Conservation (phyloP, 108 stramenopile genomes). For the Seminavis robusta region DNA sequence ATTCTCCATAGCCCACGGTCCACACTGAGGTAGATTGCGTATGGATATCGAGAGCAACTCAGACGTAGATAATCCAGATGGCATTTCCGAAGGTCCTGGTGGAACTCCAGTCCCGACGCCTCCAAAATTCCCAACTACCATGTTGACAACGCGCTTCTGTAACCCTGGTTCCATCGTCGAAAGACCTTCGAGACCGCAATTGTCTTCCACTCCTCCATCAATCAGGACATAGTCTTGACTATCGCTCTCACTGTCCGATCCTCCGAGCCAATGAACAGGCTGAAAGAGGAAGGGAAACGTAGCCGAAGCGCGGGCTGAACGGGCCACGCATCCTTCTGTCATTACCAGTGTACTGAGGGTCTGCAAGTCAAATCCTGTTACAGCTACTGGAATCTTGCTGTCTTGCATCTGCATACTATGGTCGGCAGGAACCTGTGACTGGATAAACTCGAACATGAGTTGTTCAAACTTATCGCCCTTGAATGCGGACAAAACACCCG, state of each 20-base stretch:
- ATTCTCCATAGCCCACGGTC: conserved; percentile 75
- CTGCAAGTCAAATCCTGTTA: conserved; percentile 67
- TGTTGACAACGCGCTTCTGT: conserved; percentile 53
- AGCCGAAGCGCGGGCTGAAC: conserved; percentile 72
- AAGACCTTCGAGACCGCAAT: conserved; percentile 53
- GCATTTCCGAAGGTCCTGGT: conserved; percentile 31
- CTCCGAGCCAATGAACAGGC: conserved; percentile 58
- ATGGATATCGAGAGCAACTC: conserved; percentile 60
- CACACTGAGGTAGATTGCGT: conserved; percentile 56
- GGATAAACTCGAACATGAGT: conserved; percentile 48
- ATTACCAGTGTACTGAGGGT: conserved; percentile 43
- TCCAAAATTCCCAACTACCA: conserved; percentile 56
- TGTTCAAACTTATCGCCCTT: conserved; percentile 66
- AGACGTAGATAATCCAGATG: conserved; percentile 30
- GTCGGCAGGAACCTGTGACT: not conserved
- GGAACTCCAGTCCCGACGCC: conserved; percentile 15
- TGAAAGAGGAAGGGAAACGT: conserved; percentile 77
- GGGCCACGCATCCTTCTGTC: conserved; percentile 62
- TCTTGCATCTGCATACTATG: conserved; percentile 47
- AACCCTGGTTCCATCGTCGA: not conserved
- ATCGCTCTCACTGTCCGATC: conserved; percentile 7
- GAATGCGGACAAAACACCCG: conserved; percentile 45
- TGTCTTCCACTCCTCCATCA: conserved; percentile 74
- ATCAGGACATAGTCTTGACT: conserved; percentile 29
- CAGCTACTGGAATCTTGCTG: conserved; percentile 61